These are phyloP conservation scores for Dalbergia cochinchinensis DNA, from an alignment of 306 rosid species.

Conservation along the genomic window DNA sequence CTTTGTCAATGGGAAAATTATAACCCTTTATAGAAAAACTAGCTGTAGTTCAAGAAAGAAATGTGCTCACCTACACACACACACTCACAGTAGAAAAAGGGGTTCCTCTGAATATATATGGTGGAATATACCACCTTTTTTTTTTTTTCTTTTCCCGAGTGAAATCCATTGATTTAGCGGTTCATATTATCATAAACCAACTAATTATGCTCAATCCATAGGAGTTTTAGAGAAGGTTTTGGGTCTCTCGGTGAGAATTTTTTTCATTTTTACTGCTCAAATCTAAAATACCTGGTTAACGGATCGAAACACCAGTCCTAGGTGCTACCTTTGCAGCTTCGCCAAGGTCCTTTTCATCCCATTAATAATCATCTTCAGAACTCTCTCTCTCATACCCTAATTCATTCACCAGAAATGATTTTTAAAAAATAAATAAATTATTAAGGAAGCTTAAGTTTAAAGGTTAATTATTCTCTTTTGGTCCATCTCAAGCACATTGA, in stretches of 20 bases:
- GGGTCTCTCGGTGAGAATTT: too few species aligned
- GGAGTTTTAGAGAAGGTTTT: too few species aligned
- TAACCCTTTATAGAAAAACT: neutral
- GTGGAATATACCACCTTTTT: slow-evolving; percentile 14
- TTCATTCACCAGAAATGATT: slow-evolving; percentile 20
- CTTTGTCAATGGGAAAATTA: slow-evolving; percentile 3
- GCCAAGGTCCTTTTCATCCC: slow-evolving; percentile 62
- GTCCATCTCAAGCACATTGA: slow-evolving; percentile 49
- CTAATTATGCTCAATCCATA: too few species aligned
- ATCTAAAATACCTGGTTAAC: too few species aligned
- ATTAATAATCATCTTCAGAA: slow-evolving; percentile 60
- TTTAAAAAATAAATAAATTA: neutral
- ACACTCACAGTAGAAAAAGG: slow-evolving; percentile 13
- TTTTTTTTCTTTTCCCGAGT: neutral
- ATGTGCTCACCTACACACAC: slow-evolving; percentile 13
- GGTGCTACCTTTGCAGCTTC: slow-evolving; percentile 43
- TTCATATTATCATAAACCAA: too few species aligned
- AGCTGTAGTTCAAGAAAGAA: slow-evolving; percentile 12
- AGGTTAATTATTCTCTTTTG: slow-evolving; percentile 49
- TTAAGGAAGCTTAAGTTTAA: slow-evolving; percentile 13
- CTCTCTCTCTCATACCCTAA: slow-evolving; percentile 49
- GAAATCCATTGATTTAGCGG: too few species aligned
- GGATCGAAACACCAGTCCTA: too few species aligned
- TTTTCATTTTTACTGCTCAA: too few species aligned
- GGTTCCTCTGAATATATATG: slow-evolving; percentile 26